Conservation (phyloP, 2,329 filamentous ascomycete species). For the Fusarium piperis region DNA sequence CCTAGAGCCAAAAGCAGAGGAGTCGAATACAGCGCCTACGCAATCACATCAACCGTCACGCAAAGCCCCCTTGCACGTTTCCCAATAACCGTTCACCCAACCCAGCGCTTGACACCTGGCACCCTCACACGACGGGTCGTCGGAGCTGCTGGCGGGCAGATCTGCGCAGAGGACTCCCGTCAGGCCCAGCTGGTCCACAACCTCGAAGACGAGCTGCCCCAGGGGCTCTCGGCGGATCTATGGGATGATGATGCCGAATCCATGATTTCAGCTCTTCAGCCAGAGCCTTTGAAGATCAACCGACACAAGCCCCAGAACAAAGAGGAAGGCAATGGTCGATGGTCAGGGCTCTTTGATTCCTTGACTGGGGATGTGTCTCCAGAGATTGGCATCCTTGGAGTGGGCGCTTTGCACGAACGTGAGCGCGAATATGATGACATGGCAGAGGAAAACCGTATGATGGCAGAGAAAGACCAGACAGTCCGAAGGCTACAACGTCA, state of each 20-base stretch:
- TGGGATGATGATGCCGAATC: constrained; percentile 28
- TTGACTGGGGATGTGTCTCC: constrained; percentile 6
- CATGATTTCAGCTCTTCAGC: constrained; percentile 34
- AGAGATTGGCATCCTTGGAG: constrained; percentile 6
- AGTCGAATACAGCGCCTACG: constrained; percentile 18
- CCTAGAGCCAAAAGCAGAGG: not conserved
- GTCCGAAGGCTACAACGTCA: constrained; percentile 3
- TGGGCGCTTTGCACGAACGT: not conserved
- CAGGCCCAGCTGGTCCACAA: constrained; percentile 31
- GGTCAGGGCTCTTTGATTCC: constrained; percentile 24
- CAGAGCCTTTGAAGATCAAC: constrained; percentile 39
- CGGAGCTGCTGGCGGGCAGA: constrained; percentile 35
- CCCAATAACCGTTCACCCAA: constrained; percentile 39
- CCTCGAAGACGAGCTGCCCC: constrained; percentile 11
- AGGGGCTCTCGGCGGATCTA: constrained; percentile 36
- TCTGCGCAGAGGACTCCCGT: constrained; percentile 31
- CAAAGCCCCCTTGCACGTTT: constrained; percentile 41
- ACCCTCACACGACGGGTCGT: constrained; percentile 37
- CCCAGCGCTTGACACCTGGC: constrained; percentile 38
- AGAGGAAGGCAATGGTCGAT: constrained; percentile 12
- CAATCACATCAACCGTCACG: constrained; percentile 19
- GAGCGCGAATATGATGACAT: not conserved
- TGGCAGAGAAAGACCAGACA: constrained; percentile 4
- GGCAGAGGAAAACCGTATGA: not conserved
- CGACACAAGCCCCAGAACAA: constrained; percentile 8